Percentiles rank a stretch among this genome's conserved stretches.
Conservation (phyloP, 257 asterid species). For the Misopates orontium region DNA sequence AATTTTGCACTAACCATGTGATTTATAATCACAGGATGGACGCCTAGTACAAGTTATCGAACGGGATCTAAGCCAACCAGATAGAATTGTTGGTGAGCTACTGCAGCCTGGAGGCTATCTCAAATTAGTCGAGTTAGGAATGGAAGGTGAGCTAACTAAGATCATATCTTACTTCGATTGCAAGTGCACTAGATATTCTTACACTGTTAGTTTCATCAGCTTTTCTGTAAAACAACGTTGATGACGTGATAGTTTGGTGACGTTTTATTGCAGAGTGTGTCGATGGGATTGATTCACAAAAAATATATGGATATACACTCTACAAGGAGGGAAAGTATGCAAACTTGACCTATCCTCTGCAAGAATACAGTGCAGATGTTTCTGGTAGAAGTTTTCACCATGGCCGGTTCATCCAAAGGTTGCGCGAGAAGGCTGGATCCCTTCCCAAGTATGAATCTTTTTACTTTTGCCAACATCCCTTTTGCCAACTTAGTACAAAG, state of each 20-base stretch:
- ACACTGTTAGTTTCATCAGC: neutral
- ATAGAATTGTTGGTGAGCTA: slow-evolving; percentile 56
- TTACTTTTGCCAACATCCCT: neutral
- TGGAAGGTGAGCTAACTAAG: slow-evolving; percentile 36
- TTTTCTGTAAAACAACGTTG: neutral
- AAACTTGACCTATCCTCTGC: slow-evolving; percentile 44
- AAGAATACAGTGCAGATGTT: slow-evolving; percentile 42
- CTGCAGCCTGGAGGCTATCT: slow-evolving; percentile 62
- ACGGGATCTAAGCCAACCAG: slow-evolving; percentile 52
- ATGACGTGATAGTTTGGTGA: neutral
- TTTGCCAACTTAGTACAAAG: neutral
- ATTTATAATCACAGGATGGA: slow-evolving; percentile 37
- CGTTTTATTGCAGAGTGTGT: slow-evolving; percentile 40
- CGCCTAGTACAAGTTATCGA: slow-evolving; percentile 52
- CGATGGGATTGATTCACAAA: slow-evolving; percentile 46
- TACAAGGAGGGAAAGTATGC: slow-evolving; percentile 51
- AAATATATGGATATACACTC: slow-evolving; percentile 44
- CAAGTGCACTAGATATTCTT: neutral
- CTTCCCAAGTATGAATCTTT: slow-evolving; percentile 43
- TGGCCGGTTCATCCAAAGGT: slow-evolving; percentile 52
- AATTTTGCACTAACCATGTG: neutral
- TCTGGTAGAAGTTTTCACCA: slow-evolving; percentile 57
- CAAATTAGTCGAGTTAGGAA: slow-evolving; percentile 48
- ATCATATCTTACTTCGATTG: neutral
- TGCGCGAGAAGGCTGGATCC: slow-evolving; percentile 50